Conservation (phyloP, 202 grass and related monocot species). For the Tripidium arundinaceum region DNA sequence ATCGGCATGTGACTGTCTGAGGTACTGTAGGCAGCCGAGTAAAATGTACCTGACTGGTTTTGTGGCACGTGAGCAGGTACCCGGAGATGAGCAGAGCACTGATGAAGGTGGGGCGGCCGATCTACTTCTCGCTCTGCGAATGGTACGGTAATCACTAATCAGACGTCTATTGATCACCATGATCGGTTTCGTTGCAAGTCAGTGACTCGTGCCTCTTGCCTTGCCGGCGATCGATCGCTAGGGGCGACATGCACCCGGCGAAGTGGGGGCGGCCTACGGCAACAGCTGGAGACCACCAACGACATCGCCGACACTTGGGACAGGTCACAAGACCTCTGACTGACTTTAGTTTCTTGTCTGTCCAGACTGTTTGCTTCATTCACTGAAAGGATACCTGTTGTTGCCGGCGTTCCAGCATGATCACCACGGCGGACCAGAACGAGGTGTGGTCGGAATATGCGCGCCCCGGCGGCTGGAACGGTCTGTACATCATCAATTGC, state of each 20-base stretch:
- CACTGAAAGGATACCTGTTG: neutral
- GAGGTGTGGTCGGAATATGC: constrained; percentile 84
- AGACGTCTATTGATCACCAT: neutral
- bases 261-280: constrained; percentile 60
- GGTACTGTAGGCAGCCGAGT: neutral
- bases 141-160: constrained; percentile 37
- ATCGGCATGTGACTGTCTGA: too few relatives aligned
- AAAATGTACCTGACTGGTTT: neutral
- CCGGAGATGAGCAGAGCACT: constrained; percentile 82
- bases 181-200: neutral
- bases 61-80: constrained; percentile 41
- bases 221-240: constrained; percentile 3
- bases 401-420: constrained; percentile 52
- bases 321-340: constrained; percentile 22
- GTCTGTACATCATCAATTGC: too few relatives aligned
- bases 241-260: constrained; percentile 97
- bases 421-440: constrained; percentile 76
- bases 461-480: constrained; percentile 89
- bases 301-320: constrained; percentile 89
- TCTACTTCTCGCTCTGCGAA: constrained; percentile 83
- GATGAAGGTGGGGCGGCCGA: constrained; percentile 51
- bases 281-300: constrained; percentile 94
- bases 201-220: neutral
- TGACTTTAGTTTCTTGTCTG: neutral
- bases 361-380: neutral